Evolutionary conservation across 2,329 filamentous ascomycete species (phyloP), one percentile per base, ranked within the genome.

Genomic region (Fusarium sp.): DNA sequence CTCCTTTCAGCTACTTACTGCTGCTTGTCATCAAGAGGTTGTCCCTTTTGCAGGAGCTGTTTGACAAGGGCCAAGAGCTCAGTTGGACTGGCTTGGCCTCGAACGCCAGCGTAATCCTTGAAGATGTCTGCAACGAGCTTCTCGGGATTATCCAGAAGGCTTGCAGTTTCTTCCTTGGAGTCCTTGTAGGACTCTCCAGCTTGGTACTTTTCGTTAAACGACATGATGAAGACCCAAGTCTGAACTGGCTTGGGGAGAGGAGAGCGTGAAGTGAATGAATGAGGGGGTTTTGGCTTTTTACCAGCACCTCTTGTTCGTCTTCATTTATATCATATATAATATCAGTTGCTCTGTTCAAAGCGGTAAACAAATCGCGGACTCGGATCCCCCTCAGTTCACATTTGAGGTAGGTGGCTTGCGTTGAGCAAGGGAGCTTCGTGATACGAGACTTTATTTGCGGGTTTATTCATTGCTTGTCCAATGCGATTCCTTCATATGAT

Each of bases 11-110:
- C 3, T 11, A 33, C 73, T 74, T 70, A 81, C 79, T 77, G 76
- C 47, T 81, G 84, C 74, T 87, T 89, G 73, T 92, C 90, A 71
- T 92, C 82, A 17, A 88, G 77, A 9, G 84, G 83, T 42, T 86
- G 80, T 4, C 86, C 86, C n/a, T 83, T 82, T 3, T 73, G 56
- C 6, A 57, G 65, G 15, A 80, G 53, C 34, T 73, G 72, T 19
- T 79, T 76, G 43, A 81, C 69, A 28, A 82, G 75, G 6, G 57
- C 71, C 7, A 71, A 67, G 14, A 81, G 57, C 49, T 82, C 70
- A 6, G 68, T 40, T 15, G 72, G 40, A 24, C 75, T 75, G 2
- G 69, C 75, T 54, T 78, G 73, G 43, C 70, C 72, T 5, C 72
- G 65, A 36, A 79, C 51, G 14, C 73, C 75, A 28, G 56, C 54